Evolutionary conservation across 768 basidiomycete species (phyloP), one percentile per base, ranked within the genome.

Genomic region (Mycena metata): DNA sequence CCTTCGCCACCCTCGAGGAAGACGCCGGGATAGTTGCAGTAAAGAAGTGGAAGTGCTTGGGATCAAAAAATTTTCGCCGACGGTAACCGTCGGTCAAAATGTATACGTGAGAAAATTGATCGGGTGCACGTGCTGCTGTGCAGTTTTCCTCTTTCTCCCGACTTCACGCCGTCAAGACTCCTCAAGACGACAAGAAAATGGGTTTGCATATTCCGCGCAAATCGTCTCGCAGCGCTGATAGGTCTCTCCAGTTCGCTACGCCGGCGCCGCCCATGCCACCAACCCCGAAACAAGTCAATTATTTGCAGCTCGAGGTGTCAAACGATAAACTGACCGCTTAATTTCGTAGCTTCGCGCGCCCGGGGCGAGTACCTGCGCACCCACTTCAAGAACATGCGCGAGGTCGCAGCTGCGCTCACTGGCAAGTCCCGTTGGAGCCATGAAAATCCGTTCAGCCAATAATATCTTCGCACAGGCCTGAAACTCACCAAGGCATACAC

Each of bases 381-480:
- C 54, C 97, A 98, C 86, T 99, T 98, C 91, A 99, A 99, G 92
- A 99, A 99, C 90, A 99, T 98, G 95, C 91, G 95, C 71, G 98
- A 99, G 84, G 98, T 99, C 64, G 96, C 94, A 58, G 97, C 97
- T 72, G 96, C 94, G 73, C 86, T 98, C 72, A 89, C 91, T 72
- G 96, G 96, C 95, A 72, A 76, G 87, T 82, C 46, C 42, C 50
- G 26, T 62, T 57, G 36, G 21, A 46, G 36, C 43, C 66, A 66
- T 23, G 41, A 23, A 26, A 51, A 26, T 6, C 0, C 35, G 16
- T 24, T 15, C 42, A 11, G 36, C 50, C 55, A 13, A 64, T 24
- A 6, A 24, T 39, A 39, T 26, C 41, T 30, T 30, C 30, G 30
- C 30, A 30, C 21, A 96, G 96, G 98, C 78, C 84, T 97, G 83